A percentile compares a stretch with the other conserved stretches of the same genome.
Evolutionary conservation across 148 eudicot genomes (phyloP).

Genomic region (Bassia scoparia): DNA sequence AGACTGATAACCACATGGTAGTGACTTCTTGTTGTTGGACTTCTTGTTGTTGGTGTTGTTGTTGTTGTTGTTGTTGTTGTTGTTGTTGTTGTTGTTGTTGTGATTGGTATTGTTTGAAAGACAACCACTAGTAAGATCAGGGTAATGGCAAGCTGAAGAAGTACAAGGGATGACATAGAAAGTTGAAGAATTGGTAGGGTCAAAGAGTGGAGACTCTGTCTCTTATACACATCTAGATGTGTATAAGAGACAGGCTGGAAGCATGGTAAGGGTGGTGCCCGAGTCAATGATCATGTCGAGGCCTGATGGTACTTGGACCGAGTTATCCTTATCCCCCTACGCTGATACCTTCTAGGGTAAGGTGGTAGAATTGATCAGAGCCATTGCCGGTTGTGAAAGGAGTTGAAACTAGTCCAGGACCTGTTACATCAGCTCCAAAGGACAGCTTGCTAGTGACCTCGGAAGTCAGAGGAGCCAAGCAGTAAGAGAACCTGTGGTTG

Average conservation of each 20-base stretch:
- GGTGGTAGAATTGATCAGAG: slow-evolving; percentile 23
- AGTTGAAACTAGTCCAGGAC: slow-evolving; percentile 26
- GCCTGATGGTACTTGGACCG: background rate
- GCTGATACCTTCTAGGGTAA: slow-evolving; percentile 23
- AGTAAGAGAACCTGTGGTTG: slow-evolving; percentile 42
- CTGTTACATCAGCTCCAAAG: slow-evolving; percentile 28
- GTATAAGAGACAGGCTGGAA: slow-evolving; percentile 18
- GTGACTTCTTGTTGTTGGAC: background rate
- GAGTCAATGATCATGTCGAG: slow-evolving; percentile 30
- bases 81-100: too few relatives aligned
- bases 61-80: too few relatives aligned
- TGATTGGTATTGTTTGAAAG: background rate
- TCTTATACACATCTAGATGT: too few relatives aligned
- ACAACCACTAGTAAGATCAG: background rate
- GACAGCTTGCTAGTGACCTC: slow-evolving; percentile 27
- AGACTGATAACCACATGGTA: background rate
- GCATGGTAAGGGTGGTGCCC: slow-evolving; percentile 24
- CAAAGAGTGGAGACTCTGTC: slow-evolving; percentile 20
- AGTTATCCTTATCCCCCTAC: slow-evolving; percentile 1
- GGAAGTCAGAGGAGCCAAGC: slow-evolving; percentile 26
- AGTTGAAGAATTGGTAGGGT: slow-evolving; percentile 30
- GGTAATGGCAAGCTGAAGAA: slow-evolving; percentile 12
- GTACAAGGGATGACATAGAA: slow-evolving; percentile 19
- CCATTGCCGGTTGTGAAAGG: slow-evolving; percentile 10
- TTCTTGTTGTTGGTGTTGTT: too few relatives aligned